phyloP scores from a whole-genome alignment of 176 grass and related monocot species.

The Zoysia pacifica region DNA sequence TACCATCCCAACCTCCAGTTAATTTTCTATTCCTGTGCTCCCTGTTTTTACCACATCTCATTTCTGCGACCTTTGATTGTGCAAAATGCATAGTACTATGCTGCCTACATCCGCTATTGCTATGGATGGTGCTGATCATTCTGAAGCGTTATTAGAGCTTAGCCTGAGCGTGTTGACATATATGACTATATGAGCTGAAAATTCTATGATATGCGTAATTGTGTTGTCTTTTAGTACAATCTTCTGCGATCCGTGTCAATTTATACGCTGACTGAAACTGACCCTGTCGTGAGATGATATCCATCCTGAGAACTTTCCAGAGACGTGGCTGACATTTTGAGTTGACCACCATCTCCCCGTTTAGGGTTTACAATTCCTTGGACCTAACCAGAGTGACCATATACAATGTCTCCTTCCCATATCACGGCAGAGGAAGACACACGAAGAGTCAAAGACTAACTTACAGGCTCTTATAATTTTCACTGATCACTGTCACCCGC shows the following conservation, averaged over 20 bases:
- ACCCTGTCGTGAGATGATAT: background rate
- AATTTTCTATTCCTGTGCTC: background rate
- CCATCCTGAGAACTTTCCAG: constrained; percentile 24
- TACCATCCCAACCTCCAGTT: background rate
- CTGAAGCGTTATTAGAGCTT: background rate
- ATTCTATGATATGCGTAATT: constrained; percentile 24
- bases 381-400: constrained; percentile 36
- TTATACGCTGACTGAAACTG: constrained; percentile 8
- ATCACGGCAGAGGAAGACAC: constrained; percentile 34
- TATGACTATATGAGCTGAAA: constrained; percentile 16
- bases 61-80: constrained; percentile 5
- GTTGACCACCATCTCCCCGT: background rate
- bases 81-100: background rate
- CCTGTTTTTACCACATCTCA: background rate
- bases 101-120: background rate
- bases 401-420: background rate
- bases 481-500: constrained; percentile 41
- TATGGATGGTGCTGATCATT: background rate
- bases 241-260: constrained; percentile 17
- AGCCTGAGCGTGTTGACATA: background rate
- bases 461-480: constrained; percentile 34
- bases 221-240: constrained; percentile 27
- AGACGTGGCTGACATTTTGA: constrained; percentile 47
- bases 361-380: constrained; percentile 35
- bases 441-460: constrained; percentile 42